Conservation (phyloP, 352 stramenopile species). For the Pythium biforme region DNA sequence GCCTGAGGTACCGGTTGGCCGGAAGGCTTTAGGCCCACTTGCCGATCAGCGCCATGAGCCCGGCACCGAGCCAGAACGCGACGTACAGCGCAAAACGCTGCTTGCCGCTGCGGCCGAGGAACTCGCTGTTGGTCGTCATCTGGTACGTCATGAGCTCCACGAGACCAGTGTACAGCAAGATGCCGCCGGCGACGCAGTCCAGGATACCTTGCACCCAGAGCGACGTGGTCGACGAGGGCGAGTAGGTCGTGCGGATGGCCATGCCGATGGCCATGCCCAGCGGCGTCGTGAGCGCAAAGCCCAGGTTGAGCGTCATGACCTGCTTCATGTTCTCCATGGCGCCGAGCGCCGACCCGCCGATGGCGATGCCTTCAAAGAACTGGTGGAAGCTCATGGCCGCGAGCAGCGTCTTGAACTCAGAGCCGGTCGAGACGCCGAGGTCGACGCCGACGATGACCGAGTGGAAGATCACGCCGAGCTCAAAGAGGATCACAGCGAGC, state of each 20-base stretch:
- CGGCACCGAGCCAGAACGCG: conserved; percentile 51
- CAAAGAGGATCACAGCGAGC: conserved; percentile 52
- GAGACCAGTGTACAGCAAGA: conserved; percentile 68
- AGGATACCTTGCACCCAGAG: conserved; percentile 64
- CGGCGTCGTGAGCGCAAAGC: conserved; percentile 56
- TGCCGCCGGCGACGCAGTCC: conserved; percentile 62
- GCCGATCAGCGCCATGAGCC: conserved; percentile 62
- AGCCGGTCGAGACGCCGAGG: conserved; percentile 45
- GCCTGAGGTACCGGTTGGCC: too few species aligned
- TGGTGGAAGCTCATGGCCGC: conserved; percentile 71
- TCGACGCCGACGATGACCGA: conserved; percentile 69
- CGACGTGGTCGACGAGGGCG: conserved; percentile 38
- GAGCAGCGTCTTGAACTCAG: conserved; percentile 60
- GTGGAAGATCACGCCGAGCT: conserved; percentile 59
- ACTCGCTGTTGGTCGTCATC: conserved; percentile 63
- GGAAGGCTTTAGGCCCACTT: conserved; percentile 51
- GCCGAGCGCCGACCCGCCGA: conserved; percentile 43
- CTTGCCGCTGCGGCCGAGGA: conserved; percentile 33
- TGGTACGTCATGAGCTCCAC: conserved; percentile 71
- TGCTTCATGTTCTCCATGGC: conserved; percentile 40
- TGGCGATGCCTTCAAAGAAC: conserved; percentile 72
- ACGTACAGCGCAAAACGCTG: conserved; percentile 47
- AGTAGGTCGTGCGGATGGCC: conserved; percentile 50
- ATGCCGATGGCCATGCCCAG: conserved; percentile 61
- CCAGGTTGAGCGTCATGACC: conserved; percentile 45